Evolutionary conservation across 2,329 filamentous ascomycete genomes (phyloP).

Genomic region (Bisporella sp.): DNA sequence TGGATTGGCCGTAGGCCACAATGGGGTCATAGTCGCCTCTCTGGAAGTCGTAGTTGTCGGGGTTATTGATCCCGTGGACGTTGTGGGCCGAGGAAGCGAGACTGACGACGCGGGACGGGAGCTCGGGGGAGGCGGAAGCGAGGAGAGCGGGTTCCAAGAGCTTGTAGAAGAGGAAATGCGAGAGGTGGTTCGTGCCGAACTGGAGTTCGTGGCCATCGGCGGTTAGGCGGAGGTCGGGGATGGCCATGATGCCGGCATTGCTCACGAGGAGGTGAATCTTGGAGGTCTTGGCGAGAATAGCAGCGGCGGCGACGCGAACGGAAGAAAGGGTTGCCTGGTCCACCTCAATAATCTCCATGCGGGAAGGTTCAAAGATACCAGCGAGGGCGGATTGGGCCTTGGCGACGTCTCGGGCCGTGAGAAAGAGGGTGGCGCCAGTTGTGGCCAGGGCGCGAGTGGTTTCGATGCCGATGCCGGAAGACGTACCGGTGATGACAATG

Average conservation of each 20-base stretch:
- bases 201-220: conserved; percentile 41
- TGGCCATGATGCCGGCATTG: conserved; percentile 4
- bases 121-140: conserved; percentile 28
- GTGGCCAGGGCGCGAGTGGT: conserved; percentile 27
- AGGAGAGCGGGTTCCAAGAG: conserved; percentile 38
- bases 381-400: neutral
- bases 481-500: conserved; percentile 29
- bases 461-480: conserved; percentile 29
- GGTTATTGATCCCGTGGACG: conserved; percentile 34
- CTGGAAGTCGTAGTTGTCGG: conserved; percentile 9
- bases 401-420: conserved; percentile 26
- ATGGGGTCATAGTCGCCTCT: conserved; percentile 30
- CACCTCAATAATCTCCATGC: neutral
- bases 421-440: conserved; percentile 29
- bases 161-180: conserved; percentile 44
- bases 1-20: conserved; percentile 34
- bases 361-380: neutral
- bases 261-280: conserved; percentile 22
- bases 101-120: conserved; percentile 38
- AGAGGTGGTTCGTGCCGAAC: conserved; percentile 44
- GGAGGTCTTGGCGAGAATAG: conserved; percentile 19
- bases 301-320: conserved; percentile 23
- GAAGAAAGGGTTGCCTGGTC: conserved; percentile 15
- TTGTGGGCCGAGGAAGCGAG: conserved; percentile 38
- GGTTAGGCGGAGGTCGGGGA: conserved; percentile 27